phyloP scores from a whole-genome alignment of 257 asterid species.

The Primulina huaijiensis region DNA sequence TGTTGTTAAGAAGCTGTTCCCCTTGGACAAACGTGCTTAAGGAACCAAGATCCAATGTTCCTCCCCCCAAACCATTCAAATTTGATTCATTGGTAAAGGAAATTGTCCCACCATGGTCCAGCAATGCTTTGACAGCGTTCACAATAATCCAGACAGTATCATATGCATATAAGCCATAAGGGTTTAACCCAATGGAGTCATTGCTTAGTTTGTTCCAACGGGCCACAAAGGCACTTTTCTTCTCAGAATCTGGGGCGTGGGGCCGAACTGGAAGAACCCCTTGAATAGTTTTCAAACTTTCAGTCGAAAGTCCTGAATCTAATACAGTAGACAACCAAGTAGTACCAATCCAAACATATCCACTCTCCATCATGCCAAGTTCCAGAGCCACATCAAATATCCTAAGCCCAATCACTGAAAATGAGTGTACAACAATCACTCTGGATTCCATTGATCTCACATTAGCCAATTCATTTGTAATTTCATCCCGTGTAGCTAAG shows the following conservation, averaged over 20 bases:
- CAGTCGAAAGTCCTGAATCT: slow-evolving; percentile 44
- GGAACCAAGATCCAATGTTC: slow-evolving; percentile 50
- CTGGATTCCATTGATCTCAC: slow-evolving; percentile 57
- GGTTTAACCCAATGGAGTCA: slow-evolving; percentile 51
- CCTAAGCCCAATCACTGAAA: slow-evolving; percentile 43
- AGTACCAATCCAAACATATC: slow-evolving; percentile 82
- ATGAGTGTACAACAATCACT: slow-evolving; percentile 59
- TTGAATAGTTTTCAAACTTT: slow-evolving; percentile 41
- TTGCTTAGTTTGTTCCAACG: slow-evolving; percentile 62
- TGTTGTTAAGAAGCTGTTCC: slow-evolving; percentile 40
- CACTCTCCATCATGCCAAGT: slow-evolving; percentile 68
- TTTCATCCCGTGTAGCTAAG: slow-evolving; percentile 31
- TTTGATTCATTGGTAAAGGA: slow-evolving; percentile 56
- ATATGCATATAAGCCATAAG: slow-evolving; percentile 68
- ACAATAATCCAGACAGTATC: slow-evolving; percentile 83
- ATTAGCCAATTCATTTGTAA: slow-evolving; percentile 40
- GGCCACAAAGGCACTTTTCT: slow-evolving; percentile 48
- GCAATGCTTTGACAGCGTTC: slow-evolving; percentile 49
- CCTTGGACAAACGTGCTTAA: slow-evolving; percentile 69
- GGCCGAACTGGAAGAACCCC: slow-evolving; percentile 67
- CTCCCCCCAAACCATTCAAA: slow-evolving; percentile 35
- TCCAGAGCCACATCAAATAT: slow-evolving; percentile 53
- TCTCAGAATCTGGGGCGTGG: slow-evolving; percentile 55
- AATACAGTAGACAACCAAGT: slow-evolving; percentile 71
- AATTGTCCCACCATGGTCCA: slow-evolving; percentile 51